Evolutionary conservation across 176 grass and related monocot species (phyloP), one percentile per base, ranked within the genome.

Genomic region (Cymbopogon citratus): DNA sequence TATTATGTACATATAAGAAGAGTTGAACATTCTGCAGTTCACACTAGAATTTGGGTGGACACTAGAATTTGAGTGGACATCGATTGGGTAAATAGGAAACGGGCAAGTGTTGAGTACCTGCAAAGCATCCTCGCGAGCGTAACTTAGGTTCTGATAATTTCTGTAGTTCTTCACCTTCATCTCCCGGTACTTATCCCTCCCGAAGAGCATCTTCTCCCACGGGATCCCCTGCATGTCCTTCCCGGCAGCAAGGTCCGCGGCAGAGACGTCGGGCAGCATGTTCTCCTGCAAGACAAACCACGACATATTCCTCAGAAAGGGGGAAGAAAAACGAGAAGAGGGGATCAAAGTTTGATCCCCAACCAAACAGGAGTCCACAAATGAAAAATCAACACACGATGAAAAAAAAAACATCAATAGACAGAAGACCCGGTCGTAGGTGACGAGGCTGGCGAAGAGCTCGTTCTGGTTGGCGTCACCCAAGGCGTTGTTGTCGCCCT

Each of bases 141-240:
- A 85, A 40, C 63, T 84, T 14, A 88, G 44, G 76, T 93, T 93
- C 56, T 90, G 87, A 76, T 90, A 93, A 59, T 93, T 93, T 40
- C 78, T 86, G 71, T 93, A 93, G 45, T 80, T 84, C 78, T 82
- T 91, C 63, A 91, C 48, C 78, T 91, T 94, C 45, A 87, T 87
- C 41, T 89, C 81, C 51, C 92, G 81, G 81, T 91, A 94, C 63
- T 89, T 66, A 34, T 87, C 84, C 64, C 89, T 89, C 11, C 73
- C 35, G 72, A 87, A 84, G 5, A 82, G 26, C 78, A 94, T 89
- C 62, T 86, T 87, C 2, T 94, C 87, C 92, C 92, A 94, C 4
- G 86, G 84, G 33, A 94, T 91, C 56, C 92, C 92, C 62, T 94
- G 92, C 61, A 94, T 68, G 79, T 94, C 92, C 78, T 85, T 86